Evolutionary conservation across 2,329 filamentous ascomycete genomes (phyloP).

Genomic region (Incumbomyces lentus): DNA sequence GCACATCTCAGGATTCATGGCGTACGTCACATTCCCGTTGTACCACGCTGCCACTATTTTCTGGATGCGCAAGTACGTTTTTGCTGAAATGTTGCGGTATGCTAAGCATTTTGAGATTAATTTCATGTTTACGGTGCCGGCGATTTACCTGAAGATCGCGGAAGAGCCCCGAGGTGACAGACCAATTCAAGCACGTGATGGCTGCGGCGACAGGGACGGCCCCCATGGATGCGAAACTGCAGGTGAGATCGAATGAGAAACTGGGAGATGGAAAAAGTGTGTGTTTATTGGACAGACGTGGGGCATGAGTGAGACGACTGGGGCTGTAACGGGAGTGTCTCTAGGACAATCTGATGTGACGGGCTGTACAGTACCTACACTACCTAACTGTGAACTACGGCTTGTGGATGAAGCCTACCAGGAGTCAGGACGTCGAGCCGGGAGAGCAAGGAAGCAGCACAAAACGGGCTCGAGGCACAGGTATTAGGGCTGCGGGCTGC

Average conservation of each 20-base stretch:
- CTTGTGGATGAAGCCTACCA: slow-evolving; percentile 18
- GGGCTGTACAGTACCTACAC: slow-evolving; percentile 33
- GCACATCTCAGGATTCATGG: slow-evolving; percentile 40
- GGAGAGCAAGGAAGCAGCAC: slow-evolving; percentile 42
- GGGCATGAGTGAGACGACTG: slow-evolving; percentile 47
- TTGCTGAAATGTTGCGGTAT: slow-evolving; percentile 45
- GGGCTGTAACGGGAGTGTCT: slow-evolving; percentile 39
- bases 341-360: slow-evolving; percentile 33
- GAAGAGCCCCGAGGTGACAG: slow-evolving; percentile 45
- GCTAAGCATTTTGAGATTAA: slow-evolving; percentile 42
- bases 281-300: slow-evolving; percentile 44
- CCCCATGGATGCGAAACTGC: slow-evolving; percentile 46
- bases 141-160: slow-evolving; percentile 50
- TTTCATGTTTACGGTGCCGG: slow-evolving; percentile 49
- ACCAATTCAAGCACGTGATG: slow-evolving; percentile 44
- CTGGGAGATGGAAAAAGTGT: slow-evolving; percentile 29
- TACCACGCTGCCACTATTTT: slow-evolving; percentile 36
- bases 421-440: slow-evolving; percentile 15
- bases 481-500: not conserved
- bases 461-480: not conserved
- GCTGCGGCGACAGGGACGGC: slow-evolving; percentile 45
- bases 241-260: slow-evolving; percentile 41
- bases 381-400: slow-evolving; percentile 16
- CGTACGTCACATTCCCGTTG: slow-evolving; percentile 37
- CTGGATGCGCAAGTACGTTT: slow-evolving; percentile 21